phyloP scores from a whole-genome alignment of 2,329 filamentous ascomycete species.

The Alternaria postmessia region DNA sequence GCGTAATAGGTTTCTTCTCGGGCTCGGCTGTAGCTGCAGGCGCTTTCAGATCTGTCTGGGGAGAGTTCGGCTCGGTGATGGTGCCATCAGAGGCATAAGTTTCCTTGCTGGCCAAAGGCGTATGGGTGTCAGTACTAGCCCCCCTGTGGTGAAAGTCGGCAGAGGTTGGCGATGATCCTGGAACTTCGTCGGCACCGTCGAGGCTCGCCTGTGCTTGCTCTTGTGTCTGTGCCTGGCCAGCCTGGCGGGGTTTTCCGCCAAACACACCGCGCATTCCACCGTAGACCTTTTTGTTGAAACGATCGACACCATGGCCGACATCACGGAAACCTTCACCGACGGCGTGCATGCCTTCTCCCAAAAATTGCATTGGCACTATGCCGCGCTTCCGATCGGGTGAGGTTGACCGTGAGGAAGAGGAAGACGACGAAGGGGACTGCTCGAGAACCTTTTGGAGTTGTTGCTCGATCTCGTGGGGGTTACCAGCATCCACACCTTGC shows the following conservation, averaged over 20 bases:
- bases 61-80: slow-evolving; percentile 33
- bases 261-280: slow-evolving; percentile 51
- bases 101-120: slow-evolving; percentile 38
- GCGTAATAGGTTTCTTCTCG: slow-evolving; percentile 25
- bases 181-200: slow-evolving; percentile 32
- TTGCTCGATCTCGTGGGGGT: slow-evolving; percentile 64
- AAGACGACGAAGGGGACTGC: slow-evolving; percentile 41
- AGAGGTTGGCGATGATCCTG: slow-evolving; percentile 35
- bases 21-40: slow-evolving; percentile 26
- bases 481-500: slow-evolving; percentile 63
- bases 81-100: slow-evolving; percentile 34
- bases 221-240: slow-evolving; percentile 19
- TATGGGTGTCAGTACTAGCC: slow-evolving; percentile 44
- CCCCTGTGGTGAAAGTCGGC: slow-evolving; percentile 39
- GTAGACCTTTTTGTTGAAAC: slow-evolving; percentile 50
- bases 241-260: slow-evolving; percentile 21
- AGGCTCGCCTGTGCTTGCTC: slow-evolving; percentile 20
- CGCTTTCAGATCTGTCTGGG: slow-evolving; percentile 27
- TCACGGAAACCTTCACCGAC: slow-evolving; percentile 59
- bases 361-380: slow-evolving; percentile 55
- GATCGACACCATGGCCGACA: slow-evolving; percentile 56
- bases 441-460: slow-evolving; percentile 58
- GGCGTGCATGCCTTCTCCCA: slow-evolving; percentile 56
- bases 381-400: slow-evolving; percentile 43
- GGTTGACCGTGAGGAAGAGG: slow-evolving; percentile 46